These are phyloP conservation scores for Chrysoporthe deuterocubensis DNA, from an alignment of 2,329 filamentous ascomycete genomes.

Conservation along the genomic window DNA sequence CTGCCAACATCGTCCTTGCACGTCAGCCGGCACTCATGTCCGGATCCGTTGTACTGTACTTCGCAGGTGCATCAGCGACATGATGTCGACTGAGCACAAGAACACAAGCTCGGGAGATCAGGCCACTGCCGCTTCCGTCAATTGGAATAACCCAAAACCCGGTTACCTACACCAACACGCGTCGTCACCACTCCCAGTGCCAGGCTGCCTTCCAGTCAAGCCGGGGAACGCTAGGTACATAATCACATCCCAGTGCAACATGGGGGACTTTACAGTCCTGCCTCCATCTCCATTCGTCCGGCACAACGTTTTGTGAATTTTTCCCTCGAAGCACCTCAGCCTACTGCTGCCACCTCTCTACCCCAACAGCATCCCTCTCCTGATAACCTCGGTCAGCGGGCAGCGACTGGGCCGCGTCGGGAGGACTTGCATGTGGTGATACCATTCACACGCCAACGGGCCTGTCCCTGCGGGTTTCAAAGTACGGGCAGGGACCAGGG, in stretches of 20 bases:
- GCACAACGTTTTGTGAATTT: background rate
- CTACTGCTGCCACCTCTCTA: background rate
- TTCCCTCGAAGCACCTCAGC: background rate
- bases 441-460: background rate
- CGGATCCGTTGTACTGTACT: background rate
- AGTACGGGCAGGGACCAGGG: constrained; percentile 5
- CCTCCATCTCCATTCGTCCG: background rate
- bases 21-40: background rate
- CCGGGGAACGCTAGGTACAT: background rate
- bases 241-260: background rate
- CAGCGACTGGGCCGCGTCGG: background rate
- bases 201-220: background rate
- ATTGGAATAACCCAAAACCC: too few relatives aligned
- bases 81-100: background rate
- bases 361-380: background rate
- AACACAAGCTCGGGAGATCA: background rate
- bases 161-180: background rate
- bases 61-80: background rate
- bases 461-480: constrained; percentile 14
- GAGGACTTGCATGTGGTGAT: background rate
- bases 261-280: background rate
- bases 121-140: background rate
- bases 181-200: background rate
- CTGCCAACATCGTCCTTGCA: background rate
- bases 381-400: background rate